Conservation (phyloP, 169 alveolate genomes). For the Eimeria falciformis region DNA sequence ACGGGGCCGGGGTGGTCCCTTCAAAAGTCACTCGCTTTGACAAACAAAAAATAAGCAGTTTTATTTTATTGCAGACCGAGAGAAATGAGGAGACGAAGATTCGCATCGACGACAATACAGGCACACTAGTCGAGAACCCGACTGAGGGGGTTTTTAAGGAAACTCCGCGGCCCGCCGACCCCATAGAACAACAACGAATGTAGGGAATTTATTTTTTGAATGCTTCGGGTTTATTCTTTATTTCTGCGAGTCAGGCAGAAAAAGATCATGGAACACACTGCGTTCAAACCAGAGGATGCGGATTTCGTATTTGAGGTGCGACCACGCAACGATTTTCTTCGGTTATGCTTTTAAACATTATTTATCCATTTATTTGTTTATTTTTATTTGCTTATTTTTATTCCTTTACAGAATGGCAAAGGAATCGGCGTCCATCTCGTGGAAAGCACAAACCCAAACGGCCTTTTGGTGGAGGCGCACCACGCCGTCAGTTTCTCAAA, state of each 20-base stretch:
- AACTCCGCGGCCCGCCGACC: constrained; percentile 33
- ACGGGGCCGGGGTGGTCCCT: no score
- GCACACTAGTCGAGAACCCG: background rate
- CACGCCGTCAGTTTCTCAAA: background rate
- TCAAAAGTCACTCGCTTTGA: background rate
- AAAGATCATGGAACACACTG: constrained; percentile 47
- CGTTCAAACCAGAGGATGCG: background rate
- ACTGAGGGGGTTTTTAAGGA: background rate
- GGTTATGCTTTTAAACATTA: no score
- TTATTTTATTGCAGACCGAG: background rate
- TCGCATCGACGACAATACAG: constrained; percentile 13
- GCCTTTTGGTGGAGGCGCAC: constrained; percentile 30
- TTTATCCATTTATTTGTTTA: background rate
- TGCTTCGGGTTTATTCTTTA: background rate
- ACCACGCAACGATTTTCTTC: no score
- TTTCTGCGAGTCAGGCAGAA: constrained; percentile 6
- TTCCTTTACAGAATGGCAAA: constrained; percentile 23
- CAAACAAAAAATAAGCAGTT: background rate
- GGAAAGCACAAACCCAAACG: constrained; percentile 4
- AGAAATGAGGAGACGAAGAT: background rate
- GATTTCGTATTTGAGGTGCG: constrained; percentile 21
- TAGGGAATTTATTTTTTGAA: background rate
- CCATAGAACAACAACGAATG: constrained; percentile 36
- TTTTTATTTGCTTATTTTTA: background rate
- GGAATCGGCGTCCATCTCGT: background rate